Conservation (phyloP, 2,329 filamentous ascomycete species). For the Paecilomyces sp. region DNA sequence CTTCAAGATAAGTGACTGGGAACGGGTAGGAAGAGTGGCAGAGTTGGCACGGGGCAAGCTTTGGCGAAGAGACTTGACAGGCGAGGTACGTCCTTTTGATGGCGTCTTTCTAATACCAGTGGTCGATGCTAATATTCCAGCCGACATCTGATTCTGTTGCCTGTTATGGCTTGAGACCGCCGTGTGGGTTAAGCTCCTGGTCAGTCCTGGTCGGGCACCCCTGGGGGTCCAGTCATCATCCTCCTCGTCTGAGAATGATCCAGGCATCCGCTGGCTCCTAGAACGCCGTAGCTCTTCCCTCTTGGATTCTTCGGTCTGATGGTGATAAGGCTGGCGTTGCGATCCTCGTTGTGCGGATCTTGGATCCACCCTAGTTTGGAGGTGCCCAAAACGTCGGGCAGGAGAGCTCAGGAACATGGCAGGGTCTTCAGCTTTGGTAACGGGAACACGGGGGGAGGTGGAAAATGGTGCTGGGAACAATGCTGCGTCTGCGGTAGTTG, state of each 20-base stretch:
- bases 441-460: conserved; percentile 35
- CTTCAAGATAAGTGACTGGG: conserved; percentile 38
- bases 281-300: conserved; percentile 33
- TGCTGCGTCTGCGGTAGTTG: conserved; percentile 26
- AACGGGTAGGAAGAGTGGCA: conserved; percentile 23
- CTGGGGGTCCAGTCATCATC: conserved; percentile 28
- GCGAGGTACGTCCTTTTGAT: conserved; percentile 37
- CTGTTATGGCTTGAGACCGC: conserved; percentile 23
- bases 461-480: conserved; percentile 38
- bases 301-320: conserved; percentile 43
- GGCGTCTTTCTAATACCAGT: conserved; percentile 34
- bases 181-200: conserved; percentile 34
- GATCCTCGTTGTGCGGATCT: conserved; percentile 18
- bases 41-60: conserved; percentile 26
- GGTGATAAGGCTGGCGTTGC: conserved; percentile 39
- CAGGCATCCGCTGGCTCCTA: conserved; percentile 20
- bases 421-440: conserved; percentile 36
- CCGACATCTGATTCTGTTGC: conserved; percentile 18
- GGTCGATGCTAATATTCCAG: conserved; percentile 24
- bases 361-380: conserved; percentile 23
- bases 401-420: conserved; percentile 43
- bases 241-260: conserved; percentile 22
- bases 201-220: conserved; percentile 26
- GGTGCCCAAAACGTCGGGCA: conserved; percentile 38
- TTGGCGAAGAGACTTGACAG: conserved; percentile 29